Conservation (phyloP, 2,329 filamentous ascomycete species). For the Pyricularia sp. region DNA sequence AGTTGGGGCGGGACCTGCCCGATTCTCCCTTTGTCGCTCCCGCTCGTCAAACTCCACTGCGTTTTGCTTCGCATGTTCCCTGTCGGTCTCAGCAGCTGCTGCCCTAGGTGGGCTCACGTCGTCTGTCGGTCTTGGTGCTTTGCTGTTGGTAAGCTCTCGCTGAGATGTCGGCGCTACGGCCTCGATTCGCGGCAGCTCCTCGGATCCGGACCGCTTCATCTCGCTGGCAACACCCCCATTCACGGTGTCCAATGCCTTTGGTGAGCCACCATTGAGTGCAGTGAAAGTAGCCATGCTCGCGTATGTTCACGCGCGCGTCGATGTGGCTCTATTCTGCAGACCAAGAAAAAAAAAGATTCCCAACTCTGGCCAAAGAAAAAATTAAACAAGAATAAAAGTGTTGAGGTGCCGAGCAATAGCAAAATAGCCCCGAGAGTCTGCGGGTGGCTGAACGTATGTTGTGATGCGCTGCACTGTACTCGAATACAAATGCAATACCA, state of each 20-base stretch:
- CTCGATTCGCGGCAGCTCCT: conserved; percentile 14
- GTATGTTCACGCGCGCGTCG: conserved; percentile 5
- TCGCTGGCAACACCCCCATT: conserved; percentile 16
- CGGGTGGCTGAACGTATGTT: not conserved
- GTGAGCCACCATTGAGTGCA: conserved; percentile 37
- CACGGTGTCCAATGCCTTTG: conserved; percentile 24
- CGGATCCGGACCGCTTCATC: conserved; percentile 17
- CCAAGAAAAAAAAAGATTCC: not conserved
- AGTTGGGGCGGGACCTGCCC: conserved; percentile 21
- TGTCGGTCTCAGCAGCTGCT: conserved; percentile 13
- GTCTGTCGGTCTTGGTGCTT: conserved; percentile 10
- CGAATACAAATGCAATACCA: not conserved
- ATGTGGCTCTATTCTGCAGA: not conserved
- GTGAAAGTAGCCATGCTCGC: conserved; percentile 37
- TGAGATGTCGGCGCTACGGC: conserved; percentile 9
- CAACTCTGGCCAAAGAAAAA: not conserved
- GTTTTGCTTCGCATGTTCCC: conserved; percentile 17
- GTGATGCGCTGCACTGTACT: not conserved
- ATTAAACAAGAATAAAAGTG: conserved; percentile 3
- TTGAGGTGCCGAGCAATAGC: conserved; percentile 1
- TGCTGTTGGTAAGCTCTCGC: conserved; percentile 13
- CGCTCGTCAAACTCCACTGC: not conserved
- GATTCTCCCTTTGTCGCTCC: conserved; percentile 25
- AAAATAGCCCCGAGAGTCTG: not conserved
- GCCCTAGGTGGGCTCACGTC: conserved; percentile 9